Base-by-base conservation (phyloP, 495 filamentous ascomycete species). In the Baudoinia panamericana region DNA sequence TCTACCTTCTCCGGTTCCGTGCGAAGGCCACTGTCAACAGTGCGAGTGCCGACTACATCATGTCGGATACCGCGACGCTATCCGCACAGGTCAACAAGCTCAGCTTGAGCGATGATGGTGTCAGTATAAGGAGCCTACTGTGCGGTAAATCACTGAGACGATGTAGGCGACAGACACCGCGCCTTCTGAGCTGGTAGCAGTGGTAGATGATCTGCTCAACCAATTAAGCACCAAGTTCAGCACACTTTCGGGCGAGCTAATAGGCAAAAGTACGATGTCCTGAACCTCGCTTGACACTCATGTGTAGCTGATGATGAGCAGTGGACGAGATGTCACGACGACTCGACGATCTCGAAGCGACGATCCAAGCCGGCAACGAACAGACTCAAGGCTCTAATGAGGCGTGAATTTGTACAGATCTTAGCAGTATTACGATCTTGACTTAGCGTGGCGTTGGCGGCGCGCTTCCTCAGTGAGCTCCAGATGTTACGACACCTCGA, bases 301-400 rank as follows among this genome's bases (percentile, higher is more conserved):
- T 23, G 13, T 38, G 9, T 30, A 24, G 32, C 23, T 30, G 34
- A 50, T 30, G 15, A 15, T 6, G 24, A 26, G 22, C 47, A 94
- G 86, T 96, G 77, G 88, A 96, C 52, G 90, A 94, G 40, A 95
- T 96, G 88, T 78, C 84, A 10, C 69, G 78, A 44, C 79, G 88
- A 13, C 62, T 96, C 4, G 88, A 96, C 56, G 82, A 79, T 35
- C 72, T 96, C 24, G 88, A 96, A 59, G 68, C 80, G 29, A 77
- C 78, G 13, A 61, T 87, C 23, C 66, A 71, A 50, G 63, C 65
- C 8, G 66, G 58, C 38, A 66, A 66, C 36, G 65, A 70, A 21
- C 69, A 27, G 46, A 56, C 28, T 6, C 31, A 45, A 11, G 35
- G 24, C 7, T 46, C 38, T 24, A 21, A 19, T 23, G 39, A 42